phyloP scores from a whole-genome alignment of 2,329 filamentous ascomycete species.

The Lomentospora prolificans region DNA sequence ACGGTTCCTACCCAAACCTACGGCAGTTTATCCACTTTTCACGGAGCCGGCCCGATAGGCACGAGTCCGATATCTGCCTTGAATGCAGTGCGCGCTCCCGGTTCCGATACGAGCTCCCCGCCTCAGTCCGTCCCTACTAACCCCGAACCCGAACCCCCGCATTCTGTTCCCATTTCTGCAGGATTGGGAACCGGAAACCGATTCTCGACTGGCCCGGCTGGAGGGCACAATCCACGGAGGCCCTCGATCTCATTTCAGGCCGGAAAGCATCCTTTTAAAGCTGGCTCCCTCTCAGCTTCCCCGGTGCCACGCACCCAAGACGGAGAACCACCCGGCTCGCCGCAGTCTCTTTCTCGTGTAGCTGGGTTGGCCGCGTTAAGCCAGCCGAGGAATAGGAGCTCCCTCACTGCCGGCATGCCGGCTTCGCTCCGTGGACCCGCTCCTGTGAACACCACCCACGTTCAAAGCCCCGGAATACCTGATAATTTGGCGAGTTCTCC shows the following conservation, averaged over 20 bases:
- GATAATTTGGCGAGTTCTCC: constrained; percentile 57
- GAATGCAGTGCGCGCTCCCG: constrained; percentile 53
- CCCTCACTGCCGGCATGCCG: constrained; percentile 65
- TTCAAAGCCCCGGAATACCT: constrained; percentile 29
- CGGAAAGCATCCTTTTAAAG: constrained; percentile 85
- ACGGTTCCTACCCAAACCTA: constrained; percentile 53
- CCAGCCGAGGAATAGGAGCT: constrained; percentile 50
- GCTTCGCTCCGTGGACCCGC: constrained; percentile 60
- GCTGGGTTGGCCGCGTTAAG: constrained; percentile 8
- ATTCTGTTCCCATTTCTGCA: constrained; percentile 40
- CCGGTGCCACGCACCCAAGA: constrained; percentile 47
- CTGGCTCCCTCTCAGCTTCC: constrained; percentile 85
- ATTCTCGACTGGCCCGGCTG: constrained; percentile 7
- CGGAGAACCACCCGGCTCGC: constrained; percentile 43
- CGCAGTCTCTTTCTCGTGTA: constrained; percentile 31
- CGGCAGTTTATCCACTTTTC: constrained; percentile 81
- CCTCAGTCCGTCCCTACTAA: constrained; percentile 36
- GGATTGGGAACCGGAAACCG: constrained; percentile 15
- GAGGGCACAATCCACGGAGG: constrained; percentile 33
- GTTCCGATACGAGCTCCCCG: constrained; percentile 54
- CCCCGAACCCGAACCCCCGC: constrained; percentile 32
- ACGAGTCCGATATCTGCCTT: constrained; percentile 82
- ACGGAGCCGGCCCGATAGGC: constrained; percentile 66
- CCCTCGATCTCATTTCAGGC: constrained; percentile 86
- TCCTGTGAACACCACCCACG: constrained; percentile 46